phyloP scores from a whole-genome alignment of 2,329 filamentous ascomycete genomes.

The Lachnellula suecica region DNA sequence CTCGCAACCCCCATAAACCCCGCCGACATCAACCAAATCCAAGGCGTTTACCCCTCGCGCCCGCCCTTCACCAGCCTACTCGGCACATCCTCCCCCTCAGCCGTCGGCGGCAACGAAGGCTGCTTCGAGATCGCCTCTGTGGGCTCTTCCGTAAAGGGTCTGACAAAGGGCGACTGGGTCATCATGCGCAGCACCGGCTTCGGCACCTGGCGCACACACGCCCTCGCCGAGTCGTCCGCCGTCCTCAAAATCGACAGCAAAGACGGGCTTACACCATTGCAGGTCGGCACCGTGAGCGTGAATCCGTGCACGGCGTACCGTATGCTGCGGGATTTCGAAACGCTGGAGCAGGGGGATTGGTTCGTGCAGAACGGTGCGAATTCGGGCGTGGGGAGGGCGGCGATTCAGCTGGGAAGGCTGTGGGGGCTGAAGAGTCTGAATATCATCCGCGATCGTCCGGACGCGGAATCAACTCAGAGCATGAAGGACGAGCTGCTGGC shows the following conservation, averaged over 20 bases:
- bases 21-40: conserved; percentile 96
- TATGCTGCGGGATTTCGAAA: conserved; percentile 79
- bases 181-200: conserved; percentile 81
- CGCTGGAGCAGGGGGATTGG: conserved; percentile 69
- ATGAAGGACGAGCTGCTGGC: conserved; percentile 59
- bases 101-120: conserved; percentile 86
- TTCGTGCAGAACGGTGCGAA: conserved; percentile 98
- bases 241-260: conserved; percentile 71
- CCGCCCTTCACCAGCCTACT: conserved; percentile 74
- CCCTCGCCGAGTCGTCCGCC: conserved; percentile 59
- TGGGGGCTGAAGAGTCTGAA: conserved; percentile 95
- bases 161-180: conserved; percentile 86
- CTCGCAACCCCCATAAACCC: conserved; percentile 94
- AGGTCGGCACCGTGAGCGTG: conserved; percentile 85
- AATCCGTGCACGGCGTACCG: conserved; percentile 95
- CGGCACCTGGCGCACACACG: conserved; percentile 94
- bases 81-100: conserved; percentile 73
- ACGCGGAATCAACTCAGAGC: conserved; percentile 61
- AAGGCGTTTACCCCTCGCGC: conserved; percentile 90
- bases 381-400: conserved; percentile 85
- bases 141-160: conserved; percentile 49
- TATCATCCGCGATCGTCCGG: conserved; percentile 73
- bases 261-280: conserved; percentile 68
- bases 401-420: conserved; percentile 79
- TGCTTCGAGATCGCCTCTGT: conserved; percentile 83